Conservation (phyloP, 2,329 filamentous ascomycete genomes). For the Talaromyces amestolkiae region DNA sequence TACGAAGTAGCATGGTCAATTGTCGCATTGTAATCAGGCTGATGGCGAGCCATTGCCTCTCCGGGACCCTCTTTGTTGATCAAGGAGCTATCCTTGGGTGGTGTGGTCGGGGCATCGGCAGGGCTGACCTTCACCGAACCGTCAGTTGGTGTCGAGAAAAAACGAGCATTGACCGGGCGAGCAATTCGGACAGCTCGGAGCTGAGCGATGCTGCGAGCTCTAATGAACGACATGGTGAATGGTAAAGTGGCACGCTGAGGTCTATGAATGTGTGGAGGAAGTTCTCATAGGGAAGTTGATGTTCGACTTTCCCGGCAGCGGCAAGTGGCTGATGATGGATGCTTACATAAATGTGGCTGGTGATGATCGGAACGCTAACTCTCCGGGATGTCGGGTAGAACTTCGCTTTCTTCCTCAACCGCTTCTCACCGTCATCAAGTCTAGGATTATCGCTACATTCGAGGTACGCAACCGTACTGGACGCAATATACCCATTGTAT, state of each 20-base stretch:
- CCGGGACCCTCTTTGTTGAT: conserved; percentile 51
- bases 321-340: conserved; percentile 15
- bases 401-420: conserved; percentile 33
- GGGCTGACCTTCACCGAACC: conserved; percentile 55
- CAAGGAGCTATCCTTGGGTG: conserved; percentile 43
- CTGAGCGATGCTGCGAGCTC: conserved; percentile 47
- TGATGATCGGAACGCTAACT: conserved; percentile 14
- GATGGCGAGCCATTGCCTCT: conserved; percentile 59
- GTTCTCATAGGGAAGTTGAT: conserved; percentile 14
- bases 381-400: conserved; percentile 22
- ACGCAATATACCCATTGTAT: conserved; percentile 14
- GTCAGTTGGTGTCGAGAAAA: conserved; percentile 44
- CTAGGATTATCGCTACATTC: conserved; percentile 8
- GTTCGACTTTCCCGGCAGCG: conserved; percentile 14
- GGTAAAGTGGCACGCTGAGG: conserved; percentile 6
- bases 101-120: conserved; percentile 43
- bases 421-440: conserved; percentile 21
- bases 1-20: conserved; percentile 92
- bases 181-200: conserved; percentile 33
- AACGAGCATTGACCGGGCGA: conserved; percentile 37
- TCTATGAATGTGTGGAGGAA: conserved; percentile 20
- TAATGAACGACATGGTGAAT: conserved; percentile 63
- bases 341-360: conserved; percentile 20
- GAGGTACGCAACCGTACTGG: conserved; percentile 4
- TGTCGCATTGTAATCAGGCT: conserved; percentile 76